Conservation (phyloP, 2,329 filamentous ascomycete species). For the Trichoderma sp. region DNA sequence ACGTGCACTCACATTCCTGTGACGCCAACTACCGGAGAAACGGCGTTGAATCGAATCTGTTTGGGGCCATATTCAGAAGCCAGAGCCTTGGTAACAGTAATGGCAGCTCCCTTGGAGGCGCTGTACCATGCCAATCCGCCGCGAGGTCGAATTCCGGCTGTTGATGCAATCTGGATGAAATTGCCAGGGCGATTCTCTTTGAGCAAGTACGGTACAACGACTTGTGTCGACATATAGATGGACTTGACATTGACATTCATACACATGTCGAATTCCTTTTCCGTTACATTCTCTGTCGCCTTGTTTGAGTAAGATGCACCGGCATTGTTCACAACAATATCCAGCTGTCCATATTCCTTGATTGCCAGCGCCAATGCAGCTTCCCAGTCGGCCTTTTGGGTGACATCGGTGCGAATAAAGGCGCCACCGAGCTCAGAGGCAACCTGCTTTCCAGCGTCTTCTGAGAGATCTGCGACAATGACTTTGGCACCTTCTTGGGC, state of each 20-base stretch:
- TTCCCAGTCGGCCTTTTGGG: conserved; percentile 53
- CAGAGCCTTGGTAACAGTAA: conserved; percentile 56
- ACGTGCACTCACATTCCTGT: conserved; percentile 54
- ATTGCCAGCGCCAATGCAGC: conserved; percentile 45
- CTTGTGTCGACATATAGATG: conserved; percentile 59
- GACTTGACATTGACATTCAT: conserved; percentile 69
- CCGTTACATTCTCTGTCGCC: conserved; percentile 61
- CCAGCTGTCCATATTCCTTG: conserved; percentile 49
- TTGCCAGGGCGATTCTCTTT: conserved; percentile 54
- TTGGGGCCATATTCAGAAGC: conserved; percentile 72
- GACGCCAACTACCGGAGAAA: conserved; percentile 66
- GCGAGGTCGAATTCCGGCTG: conserved; percentile 58
- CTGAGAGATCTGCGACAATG: conserved; percentile 60
- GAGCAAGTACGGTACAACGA: conserved; percentile 60
- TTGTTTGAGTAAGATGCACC: conserved; percentile 60
- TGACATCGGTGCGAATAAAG: conserved; percentile 50
- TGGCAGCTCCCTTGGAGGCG: conserved; percentile 64
- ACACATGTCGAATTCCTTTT: conserved; percentile 63
- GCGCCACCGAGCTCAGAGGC: conserved; percentile 44
- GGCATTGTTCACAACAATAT: conserved; percentile 62
- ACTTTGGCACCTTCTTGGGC: conserved; percentile 59
- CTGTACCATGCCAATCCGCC: conserved; percentile 69
- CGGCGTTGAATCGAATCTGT: conserved; percentile 70
- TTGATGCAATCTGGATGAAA: conserved; percentile 66
- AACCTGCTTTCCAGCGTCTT: conserved; percentile 48